Conservation (phyloP, 2,329 filamentous ascomycete species). For the Cercospora sp. region DNA sequence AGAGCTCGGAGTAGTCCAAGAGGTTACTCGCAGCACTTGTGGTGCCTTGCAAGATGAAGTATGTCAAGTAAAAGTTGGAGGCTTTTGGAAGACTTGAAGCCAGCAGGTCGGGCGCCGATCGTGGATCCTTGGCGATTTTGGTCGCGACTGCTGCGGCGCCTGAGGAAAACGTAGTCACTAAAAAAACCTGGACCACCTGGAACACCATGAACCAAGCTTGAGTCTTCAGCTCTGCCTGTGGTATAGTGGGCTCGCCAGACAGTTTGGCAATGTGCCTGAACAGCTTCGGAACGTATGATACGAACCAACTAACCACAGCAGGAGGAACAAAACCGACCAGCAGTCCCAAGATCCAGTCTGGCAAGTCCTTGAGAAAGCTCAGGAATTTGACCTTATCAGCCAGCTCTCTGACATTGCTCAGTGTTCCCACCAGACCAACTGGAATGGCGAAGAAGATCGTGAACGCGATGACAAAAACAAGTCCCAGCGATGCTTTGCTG, state of each 20-base stretch:
- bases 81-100: slow-evolving; percentile 42
- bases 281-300: slow-evolving; percentile 39
- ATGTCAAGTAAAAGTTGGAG: slow-evolving; percentile 45
- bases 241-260: slow-evolving; percentile 42
- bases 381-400: slow-evolving; percentile 34
- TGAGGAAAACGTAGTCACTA: slow-evolving; percentile 44
- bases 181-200: slow-evolving; percentile 46
- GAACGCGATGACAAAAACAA: slow-evolving; percentile 38
- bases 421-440: slow-evolving; percentile 37
- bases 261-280: slow-evolving; percentile 39
- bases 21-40: slow-evolving; percentile 35
- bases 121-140: slow-evolving; percentile 39
- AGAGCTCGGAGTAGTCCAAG: slow-evolving; percentile 37
- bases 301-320: slow-evolving; percentile 36
- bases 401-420: slow-evolving; percentile 39
- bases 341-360: slow-evolving; percentile 34
- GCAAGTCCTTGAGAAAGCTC: slow-evolving; percentile 35
- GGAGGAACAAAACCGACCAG: slow-evolving; percentile 38
- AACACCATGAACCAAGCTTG: slow-evolving; percentile 45
- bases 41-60: slow-evolving; percentile 43
- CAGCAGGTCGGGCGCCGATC: slow-evolving; percentile 36
- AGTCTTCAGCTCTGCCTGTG: slow-evolving; percentile 46
- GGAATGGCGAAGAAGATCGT: slow-evolving; percentile 42
- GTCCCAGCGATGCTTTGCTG: slow-evolving; percentile 34
- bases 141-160: slow-evolving; percentile 39